These are phyloP conservation scores for Agaricus subrufescens DNA, from an alignment of 768 basidiomycete genomes.

Conservation along the genomic window DNA sequence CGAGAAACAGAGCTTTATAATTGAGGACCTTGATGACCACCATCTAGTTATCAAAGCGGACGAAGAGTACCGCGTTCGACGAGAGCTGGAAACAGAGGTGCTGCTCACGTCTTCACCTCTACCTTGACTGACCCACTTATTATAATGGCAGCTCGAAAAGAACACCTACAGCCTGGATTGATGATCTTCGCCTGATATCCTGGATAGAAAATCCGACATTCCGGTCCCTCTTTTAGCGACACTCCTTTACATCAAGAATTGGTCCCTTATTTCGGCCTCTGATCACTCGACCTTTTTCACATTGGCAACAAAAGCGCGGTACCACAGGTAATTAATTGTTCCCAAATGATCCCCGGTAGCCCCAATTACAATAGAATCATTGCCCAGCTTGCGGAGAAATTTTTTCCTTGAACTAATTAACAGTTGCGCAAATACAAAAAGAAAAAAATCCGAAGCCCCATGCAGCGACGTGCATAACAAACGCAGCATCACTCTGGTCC, in stretches of 20 bases:
- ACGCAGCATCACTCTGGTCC: too few species aligned
- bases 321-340: too few species aligned
- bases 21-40: conserved; percentile 82
- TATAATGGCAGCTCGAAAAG: conserved; percentile 46
- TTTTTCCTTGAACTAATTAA: too few species aligned
- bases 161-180: conserved; percentile 75
- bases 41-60: conserved; percentile 83
- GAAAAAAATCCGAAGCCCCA: background rate
- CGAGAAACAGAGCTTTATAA: conserved; percentile 75
- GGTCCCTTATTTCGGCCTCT: background rate
- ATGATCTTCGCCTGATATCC: background rate
- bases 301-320: background rate
- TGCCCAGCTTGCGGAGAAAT: too few species aligned
- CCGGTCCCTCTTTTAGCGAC: background rate
- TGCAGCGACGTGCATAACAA: too few species aligned
- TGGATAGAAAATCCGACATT: background rate
- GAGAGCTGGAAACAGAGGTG: conserved; percentile 75
- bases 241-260: background rate
- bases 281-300: background rate
- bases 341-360: too few species aligned
- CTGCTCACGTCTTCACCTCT: conserved; percentile 14
- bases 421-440: background rate
- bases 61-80: conserved; percentile 68
- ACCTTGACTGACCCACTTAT: conserved; percentile 5
- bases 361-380: too few species aligned